Base-by-base conservation (phyloP, 768 basidiomycete species). In the Podaxis sp. region DNA sequence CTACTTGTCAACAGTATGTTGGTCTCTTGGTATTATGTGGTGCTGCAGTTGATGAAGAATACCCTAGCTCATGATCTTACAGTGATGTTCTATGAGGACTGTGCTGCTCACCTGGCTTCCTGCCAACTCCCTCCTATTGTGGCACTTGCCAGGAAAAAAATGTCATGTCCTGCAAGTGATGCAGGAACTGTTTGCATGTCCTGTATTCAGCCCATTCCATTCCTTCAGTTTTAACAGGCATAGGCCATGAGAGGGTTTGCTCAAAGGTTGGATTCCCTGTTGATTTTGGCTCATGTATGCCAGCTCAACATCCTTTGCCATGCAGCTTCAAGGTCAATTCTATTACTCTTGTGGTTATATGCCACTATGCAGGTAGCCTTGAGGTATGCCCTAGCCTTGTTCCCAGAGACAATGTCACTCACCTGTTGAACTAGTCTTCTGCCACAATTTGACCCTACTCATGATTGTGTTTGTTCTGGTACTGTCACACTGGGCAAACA, bases 71-170 rank as follows among this genome's bases (percentile, higher is more conserved):
- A 68, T 18, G 67, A 71, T 61, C 68, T 73, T 57, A 69, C 66
- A 64, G 70, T 69, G 42, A 69, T 66, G 66, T 71, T 73, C 56
- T 74, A 72, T 56, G 69, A 75, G 66, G 71, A 73, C 50, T 68
- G 74, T 36, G 71, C 79, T 9, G 80, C 77, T 1, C 76, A 77
- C 62, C 64, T 80, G 25, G 79, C 78, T 2, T 75, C 79, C 28
- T 75, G 72, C 55, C 80, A 85, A 64, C 71, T 83, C 0, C 79
- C 82, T 5, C 72, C 84, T 56, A 76, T 85, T 48, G 79, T 84
- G 10, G 81, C 79, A 4, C 70, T 85, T 7, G 82, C 82, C 1
- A 80, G 80, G 14, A 85, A 85, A 72, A 85, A 67, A 84, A 83
- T 64, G 62, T 83, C 47, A 77, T 85, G 48, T 83, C 82, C 9